Base-by-base conservation (phyloP, 2,329 filamentous ascomycete species). In the Alternaria brassicicola region DNA sequence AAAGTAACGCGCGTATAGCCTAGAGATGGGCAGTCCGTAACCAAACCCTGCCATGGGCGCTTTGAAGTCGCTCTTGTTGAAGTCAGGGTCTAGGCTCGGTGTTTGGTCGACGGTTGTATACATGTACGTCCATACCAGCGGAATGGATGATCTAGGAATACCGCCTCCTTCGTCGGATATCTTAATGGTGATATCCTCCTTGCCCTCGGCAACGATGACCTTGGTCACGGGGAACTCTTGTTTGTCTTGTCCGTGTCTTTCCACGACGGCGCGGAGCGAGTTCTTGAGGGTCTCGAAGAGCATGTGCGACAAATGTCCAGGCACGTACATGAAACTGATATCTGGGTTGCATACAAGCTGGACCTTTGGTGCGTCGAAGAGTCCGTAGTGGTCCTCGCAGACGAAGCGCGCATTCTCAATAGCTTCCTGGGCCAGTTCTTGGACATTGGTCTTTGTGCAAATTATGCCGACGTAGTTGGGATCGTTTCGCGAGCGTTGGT, bases 101-200 rank as follows among this genome's bases (percentile, higher is more conserved):
- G 95, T 98, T 69, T 93, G 88, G 78, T 98, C 95, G 64, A 99
- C 95, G 2, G 95, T 99, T 33, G 95, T 99, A 78, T 99, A 99
- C 95, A 98, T 99, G 78, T 99, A 99, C 12, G 95, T 99, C 95
- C 95, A 99, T n/a, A 98, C 95, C 13, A 99, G 85, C 5, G 95
- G 95, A 64, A 99, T 98, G 51, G 92, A 87, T 70, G 91, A 96
- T 71, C 95, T 84, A 0, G 95, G 93, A 52, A 99, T 98, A 62
- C 95, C 95, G 64, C 95, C 95, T 58, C 95, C 95, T 80, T 99
- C 95, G 76, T 99, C 95, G 4, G 90, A 92, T 69, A 99, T 90
- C 81, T 99, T 99, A 82, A 99, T 97, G 5, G 95, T 99, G 71
- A 99, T 99, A 73, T 99, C 95, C 79, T 99, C 95, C 76, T 95